Evolutionary conservation across 2,329 filamentous ascomycete species (phyloP).

Genomic region (Microdochium paspali): DNA sequence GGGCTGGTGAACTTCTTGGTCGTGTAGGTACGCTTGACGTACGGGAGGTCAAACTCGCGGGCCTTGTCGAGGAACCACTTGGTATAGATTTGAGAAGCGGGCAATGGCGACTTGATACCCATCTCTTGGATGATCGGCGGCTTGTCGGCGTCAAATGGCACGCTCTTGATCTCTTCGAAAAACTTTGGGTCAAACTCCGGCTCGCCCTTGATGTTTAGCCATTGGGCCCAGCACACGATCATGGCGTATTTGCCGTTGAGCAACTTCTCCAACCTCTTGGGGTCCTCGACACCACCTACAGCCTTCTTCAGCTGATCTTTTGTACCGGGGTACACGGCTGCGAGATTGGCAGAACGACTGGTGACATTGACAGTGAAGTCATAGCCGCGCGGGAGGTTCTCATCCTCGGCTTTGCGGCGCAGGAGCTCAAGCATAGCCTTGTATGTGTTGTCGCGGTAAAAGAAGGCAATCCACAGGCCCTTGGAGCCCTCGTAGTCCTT

Average conservation of each 20-base stretch:
- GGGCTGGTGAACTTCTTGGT: constrained; percentile 29
- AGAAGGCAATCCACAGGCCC: constrained; percentile 30
- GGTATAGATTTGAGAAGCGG: constrained; percentile 31
- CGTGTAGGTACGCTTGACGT: constrained; percentile 34
- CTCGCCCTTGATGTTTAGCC: constrained; percentile 21
- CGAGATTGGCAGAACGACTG: constrained; percentile 25
- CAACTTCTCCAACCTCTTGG: constrained; percentile 25
- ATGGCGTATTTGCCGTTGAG: constrained; percentile 38
- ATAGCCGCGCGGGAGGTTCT: constrained; percentile 31
- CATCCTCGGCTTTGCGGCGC: constrained; percentile 32
- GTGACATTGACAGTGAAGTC: constrained; percentile 37
- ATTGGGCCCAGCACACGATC: too few species aligned
- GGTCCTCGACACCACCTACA: constrained; percentile 7
- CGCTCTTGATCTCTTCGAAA: constrained; percentile 29
- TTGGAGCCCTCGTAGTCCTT: constrained; percentile 19
- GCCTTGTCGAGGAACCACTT: constrained; percentile 35
- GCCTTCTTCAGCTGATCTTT: constrained; percentile 19
- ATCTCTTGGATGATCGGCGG: constrained; percentile 23
- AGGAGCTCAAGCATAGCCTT: constrained; percentile 27
- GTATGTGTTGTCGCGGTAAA: constrained; percentile 27
- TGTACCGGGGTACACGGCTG: constrained; percentile 23
- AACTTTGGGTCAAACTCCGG: constrained; percentile 24
- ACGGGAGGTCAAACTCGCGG: constrained; percentile 37
- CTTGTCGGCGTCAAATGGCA: not conserved
- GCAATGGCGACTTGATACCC: too few species aligned